Percentiles rank a stretch among this genome's conserved stretches.
Evolutionary conservation across 1,284 basidiomycete genomes (phyloP).

Genomic region (Apiotrichum montevideense): DNA sequence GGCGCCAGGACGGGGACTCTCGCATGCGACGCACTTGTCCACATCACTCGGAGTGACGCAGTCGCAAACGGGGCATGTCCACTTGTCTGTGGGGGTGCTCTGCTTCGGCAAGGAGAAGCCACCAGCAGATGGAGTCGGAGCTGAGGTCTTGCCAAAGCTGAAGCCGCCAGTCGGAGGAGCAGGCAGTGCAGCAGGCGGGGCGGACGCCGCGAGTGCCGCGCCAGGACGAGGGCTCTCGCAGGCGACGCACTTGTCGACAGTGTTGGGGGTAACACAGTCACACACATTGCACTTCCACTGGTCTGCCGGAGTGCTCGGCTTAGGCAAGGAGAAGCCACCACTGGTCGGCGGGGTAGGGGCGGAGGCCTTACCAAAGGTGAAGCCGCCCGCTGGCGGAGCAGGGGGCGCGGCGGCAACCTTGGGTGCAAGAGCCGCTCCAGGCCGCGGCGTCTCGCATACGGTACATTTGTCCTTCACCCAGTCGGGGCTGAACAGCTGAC

Average conservation of each 20-base stretch:
- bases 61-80: too few relatives aligned
- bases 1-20: constrained; percentile 40
- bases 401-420: not conserved
- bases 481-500: constrained; percentile 51
- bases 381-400: too few relatives aligned
- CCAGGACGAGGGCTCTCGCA: constrained; percentile 51
- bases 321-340: too few relatives aligned
- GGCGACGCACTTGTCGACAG: constrained; percentile 23
- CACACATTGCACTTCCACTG: constrained; percentile 53
- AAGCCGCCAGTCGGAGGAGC: constrained; percentile 2
- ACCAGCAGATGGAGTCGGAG: not conserved
- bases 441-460: not conserved
- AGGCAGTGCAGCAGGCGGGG: not conserved
- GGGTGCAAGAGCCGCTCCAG: not conserved
- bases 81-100: too few relatives aligned
- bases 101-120: too few relatives aligned
- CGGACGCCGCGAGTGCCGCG: not conserved
- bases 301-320: constrained; percentile 4
- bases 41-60: too few relatives aligned
- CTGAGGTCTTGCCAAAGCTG: not conserved
- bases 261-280: constrained; percentile 49
- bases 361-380: too few relatives aligned
- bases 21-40: constrained; percentile 55
- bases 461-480: constrained; percentile 51
- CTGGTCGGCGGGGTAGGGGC: too few relatives aligned